Conservation (phyloP, 2,329 filamentous ascomycete genomes). For the Penicillium glabrum region DNA sequence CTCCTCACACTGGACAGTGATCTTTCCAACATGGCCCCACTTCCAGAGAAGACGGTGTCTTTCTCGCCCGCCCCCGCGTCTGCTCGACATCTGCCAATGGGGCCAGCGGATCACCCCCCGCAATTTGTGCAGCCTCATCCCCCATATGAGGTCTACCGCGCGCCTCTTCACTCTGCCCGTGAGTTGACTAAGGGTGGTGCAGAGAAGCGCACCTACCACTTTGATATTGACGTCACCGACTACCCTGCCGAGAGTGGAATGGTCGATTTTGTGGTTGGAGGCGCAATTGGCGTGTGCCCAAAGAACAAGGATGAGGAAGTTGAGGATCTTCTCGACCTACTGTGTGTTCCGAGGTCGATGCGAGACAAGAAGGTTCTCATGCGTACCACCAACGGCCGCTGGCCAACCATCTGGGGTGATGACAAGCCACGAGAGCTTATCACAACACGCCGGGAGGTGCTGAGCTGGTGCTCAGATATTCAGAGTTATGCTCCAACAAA, state of each 20-base stretch:
- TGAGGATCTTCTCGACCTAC: constrained; percentile 77
- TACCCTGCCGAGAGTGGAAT: constrained; percentile 79
- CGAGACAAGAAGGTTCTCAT: constrained; percentile 81
- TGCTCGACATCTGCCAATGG: constrained; percentile 32
- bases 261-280: constrained; percentile 93
- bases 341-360: constrained; percentile 77
- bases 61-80: constrained; percentile 50
- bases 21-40: constrained; percentile 67
- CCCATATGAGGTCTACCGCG: constrained; percentile 86
- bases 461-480: constrained; percentile 94
- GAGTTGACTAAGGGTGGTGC: constrained; percentile 86
- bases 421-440: constrained; percentile 81
- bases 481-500: constrained; percentile 93
- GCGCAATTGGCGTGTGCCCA: constrained; percentile 89
- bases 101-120: constrained; percentile 66
- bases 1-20: constrained; percentile 68
- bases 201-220: constrained; percentile 96
- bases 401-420: constrained; percentile 98
- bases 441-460: constrained; percentile 84
- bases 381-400: constrained; percentile 77
- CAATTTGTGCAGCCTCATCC: constrained; percentile 91
- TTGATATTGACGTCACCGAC: constrained; percentile 93
- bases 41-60: constrained; percentile 74
- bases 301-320: constrained; percentile 77
- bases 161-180: constrained; percentile 79